Percentiles rank a stretch among this genome's conserved stretches.
phyloP scores from a whole-genome alignment of 371 early-diverging fungal genomes.

The Catenaria anguillulae region DNA sequence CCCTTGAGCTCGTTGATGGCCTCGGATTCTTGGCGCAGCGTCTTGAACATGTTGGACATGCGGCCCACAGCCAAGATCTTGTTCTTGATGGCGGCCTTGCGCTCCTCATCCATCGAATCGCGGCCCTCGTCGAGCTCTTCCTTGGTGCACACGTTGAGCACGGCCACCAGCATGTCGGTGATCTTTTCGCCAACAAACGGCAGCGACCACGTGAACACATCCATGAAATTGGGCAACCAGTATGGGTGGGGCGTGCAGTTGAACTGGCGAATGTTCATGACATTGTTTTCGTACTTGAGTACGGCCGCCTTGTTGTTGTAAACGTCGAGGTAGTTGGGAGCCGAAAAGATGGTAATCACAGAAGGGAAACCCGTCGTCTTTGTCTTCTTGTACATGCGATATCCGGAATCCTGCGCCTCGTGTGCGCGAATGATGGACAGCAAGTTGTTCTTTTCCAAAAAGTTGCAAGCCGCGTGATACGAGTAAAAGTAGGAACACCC shows the following conservation, averaged over 20 bases:
- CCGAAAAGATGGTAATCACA: slow-evolving; percentile 93
- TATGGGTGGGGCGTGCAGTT: slow-evolving; percentile 84
- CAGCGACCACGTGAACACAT: slow-evolving; percentile 93
- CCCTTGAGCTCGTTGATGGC: slow-evolving; percentile 81
- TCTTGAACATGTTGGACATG: slow-evolving; percentile 73
- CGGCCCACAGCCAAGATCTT: slow-evolving; percentile 87
- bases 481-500: slow-evolving; percentile 89
- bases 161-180: slow-evolving; percentile 84
- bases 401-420: slow-evolving; percentile 96
- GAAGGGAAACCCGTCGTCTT: slow-evolving; percentile 84
- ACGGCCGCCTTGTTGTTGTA: slow-evolving; percentile 97
- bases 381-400: slow-evolving; percentile 88
- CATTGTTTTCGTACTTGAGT: slow-evolving; percentile 88
- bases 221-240: slow-evolving; percentile 92
- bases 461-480: slow-evolving; percentile 75
- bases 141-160: slow-evolving; percentile 79
- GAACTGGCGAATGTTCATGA: slow-evolving; percentile 91
- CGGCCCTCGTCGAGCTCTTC: slow-evolving; percentile 29
- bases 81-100: slow-evolving; percentile 60
- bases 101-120: slow-evolving; percentile 24
- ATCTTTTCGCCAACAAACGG: slow-evolving; percentile 98
- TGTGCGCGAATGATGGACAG: slow-evolving; percentile 91
- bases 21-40: slow-evolving; percentile 73
- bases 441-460: slow-evolving; percentile 83
- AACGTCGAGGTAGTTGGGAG: slow-evolving; percentile 92